These are phyloP conservation scores for Claviceps quebecensis DNA, from an alignment of 2,329 filamentous ascomycete genomes.

Conservation along the genomic window DNA sequence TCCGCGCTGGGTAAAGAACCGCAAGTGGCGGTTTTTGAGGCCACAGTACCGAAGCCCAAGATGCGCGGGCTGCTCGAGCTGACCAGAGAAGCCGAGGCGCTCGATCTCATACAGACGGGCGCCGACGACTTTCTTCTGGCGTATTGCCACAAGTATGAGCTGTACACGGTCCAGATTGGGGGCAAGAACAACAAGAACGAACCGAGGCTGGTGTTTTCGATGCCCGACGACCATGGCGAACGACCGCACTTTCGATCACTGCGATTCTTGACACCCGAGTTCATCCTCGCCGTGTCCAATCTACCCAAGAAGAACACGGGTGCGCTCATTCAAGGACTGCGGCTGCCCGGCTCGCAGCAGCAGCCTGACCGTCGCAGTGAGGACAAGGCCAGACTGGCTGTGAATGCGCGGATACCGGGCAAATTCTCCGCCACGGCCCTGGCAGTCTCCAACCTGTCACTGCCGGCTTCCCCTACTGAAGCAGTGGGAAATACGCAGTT, in stretches of 20 bases:
- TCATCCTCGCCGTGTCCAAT: slow-evolving; percentile 44
- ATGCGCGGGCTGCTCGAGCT: slow-evolving; percentile 35
- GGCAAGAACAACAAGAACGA: slow-evolving; percentile 31
- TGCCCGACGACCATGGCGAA: slow-evolving; percentile 31
- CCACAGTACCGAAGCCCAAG: slow-evolving; percentile 33
- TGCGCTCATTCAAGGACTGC: slow-evolving; percentile 40
- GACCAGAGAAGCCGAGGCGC: slow-evolving; percentile 47
- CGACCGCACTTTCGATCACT: slow-evolving; percentile 42
- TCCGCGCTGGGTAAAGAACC: slow-evolving; percentile 63
- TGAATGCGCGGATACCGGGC: slow-evolving; percentile 45
- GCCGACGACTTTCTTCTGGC: slow-evolving; percentile 54
- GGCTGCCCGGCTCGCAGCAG: slow-evolving; percentile 28
- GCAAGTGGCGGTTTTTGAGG: slow-evolving; percentile 69
- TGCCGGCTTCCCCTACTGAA: slow-evolving; percentile 32
- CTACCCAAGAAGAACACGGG: slow-evolving; percentile 41
- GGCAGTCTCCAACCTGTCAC: slow-evolving; percentile 57
- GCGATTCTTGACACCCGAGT: slow-evolving; percentile 43
- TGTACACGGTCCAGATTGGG: slow-evolving; percentile 52
- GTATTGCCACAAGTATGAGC: slow-evolving; percentile 64
- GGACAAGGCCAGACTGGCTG: slow-evolving; percentile 33
- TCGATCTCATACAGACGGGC: slow-evolving; percentile 51
- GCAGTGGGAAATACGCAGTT: slow-evolving; percentile 57
- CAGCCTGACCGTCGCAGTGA: slow-evolving; percentile 1
- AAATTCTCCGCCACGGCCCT: slow-evolving; percentile 63
- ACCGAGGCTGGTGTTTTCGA: slow-evolving; percentile 41